These are phyloP conservation scores for Canavalia ensiformis DNA, from an alignment of 306 rosid genomes.

Conservation along the genomic window DNA sequence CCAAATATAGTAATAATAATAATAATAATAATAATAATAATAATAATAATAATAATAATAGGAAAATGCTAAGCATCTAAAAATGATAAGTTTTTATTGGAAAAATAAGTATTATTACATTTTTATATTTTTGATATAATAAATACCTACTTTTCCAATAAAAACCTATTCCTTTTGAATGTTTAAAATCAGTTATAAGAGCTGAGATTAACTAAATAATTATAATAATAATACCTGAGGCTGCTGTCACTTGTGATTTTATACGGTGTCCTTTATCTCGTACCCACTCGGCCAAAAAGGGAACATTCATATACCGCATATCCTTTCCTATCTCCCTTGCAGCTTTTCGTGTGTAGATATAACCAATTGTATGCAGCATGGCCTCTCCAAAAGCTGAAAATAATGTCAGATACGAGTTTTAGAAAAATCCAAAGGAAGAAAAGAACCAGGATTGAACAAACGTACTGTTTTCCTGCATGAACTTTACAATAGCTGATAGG, in stretches of 20 bases:
- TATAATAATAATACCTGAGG: slow-evolving; percentile 71
- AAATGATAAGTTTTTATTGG: too few relatives aligned
- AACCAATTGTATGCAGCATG: slow-evolving; percentile 97
- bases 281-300: slow-evolving; percentile 97
- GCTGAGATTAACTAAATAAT: too few relatives aligned
- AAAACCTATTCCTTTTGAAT: too few relatives aligned
- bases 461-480: not conserved
- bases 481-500: not conserved
- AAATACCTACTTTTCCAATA: too few relatives aligned
- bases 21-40: too few relatives aligned
- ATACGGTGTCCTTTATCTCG: slow-evolving; percentile 92
- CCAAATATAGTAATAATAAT: slow-evolving; percentile 15
- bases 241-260: slow-evolving; percentile 96
- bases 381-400: slow-evolving; percentile 95
- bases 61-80: too few relatives aligned
- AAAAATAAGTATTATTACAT: too few relatives aligned
- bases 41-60: too few relatives aligned
- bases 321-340: slow-evolving; percentile 90
- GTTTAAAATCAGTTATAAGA: too few relatives aligned
- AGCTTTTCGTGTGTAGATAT: slow-evolving; percentile 87
- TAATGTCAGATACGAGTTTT: slow-evolving; percentile 37
- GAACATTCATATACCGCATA: slow-evolving; percentile 81
- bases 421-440: slow-evolving; percentile 23
- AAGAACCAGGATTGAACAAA: not conserved
- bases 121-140: too few relatives aligned